Conservation (phyloP, 371 early-diverging fungal species). For the Rhizopus microsporus region DNA sequence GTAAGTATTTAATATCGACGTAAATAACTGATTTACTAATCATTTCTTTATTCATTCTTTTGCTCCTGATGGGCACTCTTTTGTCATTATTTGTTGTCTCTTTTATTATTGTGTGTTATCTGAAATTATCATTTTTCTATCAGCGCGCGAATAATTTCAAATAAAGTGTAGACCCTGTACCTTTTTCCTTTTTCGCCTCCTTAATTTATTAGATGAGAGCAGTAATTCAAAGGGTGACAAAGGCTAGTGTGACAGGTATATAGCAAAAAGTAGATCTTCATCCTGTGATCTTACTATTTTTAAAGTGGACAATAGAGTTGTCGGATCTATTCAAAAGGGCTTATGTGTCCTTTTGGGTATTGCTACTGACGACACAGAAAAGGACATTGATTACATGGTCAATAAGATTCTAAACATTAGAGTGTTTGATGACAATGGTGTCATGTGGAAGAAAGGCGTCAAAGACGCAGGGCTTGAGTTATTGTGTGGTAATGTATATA, state of each 20-base stretch:
- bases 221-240: conserved; percentile 40
- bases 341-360: conserved; percentile 80
- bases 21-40: no score
- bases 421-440: conserved; percentile 69
- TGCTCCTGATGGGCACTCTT: no score
- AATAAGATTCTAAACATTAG: conserved; percentile 74
- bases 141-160: no score
- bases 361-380: conserved; percentile 66
- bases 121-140: no score
- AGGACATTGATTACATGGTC: conserved; percentile 76
- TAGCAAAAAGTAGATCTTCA: neutral
- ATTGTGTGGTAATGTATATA: conserved; percentile 59
- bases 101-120: no score
- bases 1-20: no score
- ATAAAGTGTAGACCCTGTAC: no score
- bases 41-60: no score
- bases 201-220: conserved; percentile 27
- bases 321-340: conserved; percentile 74
- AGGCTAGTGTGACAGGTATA: conserved; percentile 39
- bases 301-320: conserved; percentile 63
- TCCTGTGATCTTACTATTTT: neutral
- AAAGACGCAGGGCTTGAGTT: conserved; percentile 71
- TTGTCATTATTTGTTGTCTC: no score
- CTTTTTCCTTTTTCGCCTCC: no score
- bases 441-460: conserved; percentile 77